Evolutionary conservation across 768 basidiomycete genomes (phyloP), one percentile per base, ranked within the genome.

Genomic region (Mycena vulgaris): DNA sequence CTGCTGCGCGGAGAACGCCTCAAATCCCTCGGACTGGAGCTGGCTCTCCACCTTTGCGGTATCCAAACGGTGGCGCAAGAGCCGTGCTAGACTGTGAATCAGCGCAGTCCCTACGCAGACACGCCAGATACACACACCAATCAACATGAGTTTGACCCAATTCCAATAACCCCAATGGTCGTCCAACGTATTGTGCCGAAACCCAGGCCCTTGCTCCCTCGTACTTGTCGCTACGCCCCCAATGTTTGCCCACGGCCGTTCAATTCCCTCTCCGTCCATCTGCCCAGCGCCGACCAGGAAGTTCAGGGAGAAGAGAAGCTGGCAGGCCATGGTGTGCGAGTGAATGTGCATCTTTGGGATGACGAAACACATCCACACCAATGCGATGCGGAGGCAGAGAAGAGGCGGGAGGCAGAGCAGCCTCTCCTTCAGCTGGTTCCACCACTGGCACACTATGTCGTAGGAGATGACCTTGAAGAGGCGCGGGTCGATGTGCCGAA

Each of bases 201-300:
- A 74, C 3, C 79, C 80, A 3, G 78, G 78, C 5, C 80, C 81
- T 82, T 84, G 84, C 71, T 81, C 80, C 49, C 74, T 68, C 3
- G 80, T 82, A 40, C 80, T 80, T 13, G 62, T 35, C 21, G 81
- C 75, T 0, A 76, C 30, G 0, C 68, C 69, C 56, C 82, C 80
- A 16, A 77, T 68, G 27, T 70, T 42, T 0, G 79, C 69, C 81
- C 80, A 84, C 0, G 72, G 73, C 1, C 77, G 69, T 68, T 84
- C 83, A 13, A 77, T 68, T 1, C 74, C 79, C 60, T 83, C 83
- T 0, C 83, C 82, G 64, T 83, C 81, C 1, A 78, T 81, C 39
- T 76, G 68, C 0, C 77, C 83, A 19, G 75, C 74, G 14, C 79
- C 76, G 0, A 30, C 35, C 13, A 66, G 68, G 59, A 67, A 74